Conservation (phyloP, 495 filamentous ascomycete genomes). For the Viridothelium virens region DNA sequence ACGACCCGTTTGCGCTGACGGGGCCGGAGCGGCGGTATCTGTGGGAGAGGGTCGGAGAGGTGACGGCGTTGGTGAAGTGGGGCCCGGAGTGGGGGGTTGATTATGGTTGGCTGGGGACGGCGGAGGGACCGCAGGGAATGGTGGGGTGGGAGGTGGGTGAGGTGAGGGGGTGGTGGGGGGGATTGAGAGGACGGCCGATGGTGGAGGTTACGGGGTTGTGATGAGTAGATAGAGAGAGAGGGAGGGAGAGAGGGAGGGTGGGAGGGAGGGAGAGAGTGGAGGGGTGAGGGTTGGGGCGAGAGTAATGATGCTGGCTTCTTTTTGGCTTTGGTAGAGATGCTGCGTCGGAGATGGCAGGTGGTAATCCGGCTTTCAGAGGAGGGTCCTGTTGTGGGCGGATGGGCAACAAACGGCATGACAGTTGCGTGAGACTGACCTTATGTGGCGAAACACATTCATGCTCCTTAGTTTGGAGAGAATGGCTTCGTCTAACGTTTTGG, state of each 20-base stretch:
- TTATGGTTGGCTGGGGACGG: not conserved
- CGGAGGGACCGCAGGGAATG: not conserved
- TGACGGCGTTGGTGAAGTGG: not conserved
- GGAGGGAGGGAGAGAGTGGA: not conserved
- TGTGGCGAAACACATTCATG: no score
- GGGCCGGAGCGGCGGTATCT: not conserved
- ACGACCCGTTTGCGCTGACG: no score
- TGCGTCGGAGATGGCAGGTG: no score
- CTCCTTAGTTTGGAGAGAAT: no score
- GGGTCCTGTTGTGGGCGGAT: no score
- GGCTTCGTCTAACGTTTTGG: no score
- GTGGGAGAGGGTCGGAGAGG: not conserved
- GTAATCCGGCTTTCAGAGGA: no score
- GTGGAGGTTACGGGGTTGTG: not conserved
- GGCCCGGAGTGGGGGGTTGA: not conserved
- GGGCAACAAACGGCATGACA: no score
- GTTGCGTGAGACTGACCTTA: no score
- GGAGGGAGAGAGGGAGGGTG: not conserved
- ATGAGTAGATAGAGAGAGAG: not conserved
- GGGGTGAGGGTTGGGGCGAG: not conserved
- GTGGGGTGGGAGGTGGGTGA: not conserved
- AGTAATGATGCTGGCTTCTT: not conserved
- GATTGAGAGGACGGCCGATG: not conserved
- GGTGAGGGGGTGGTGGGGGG: slow-evolving; percentile 3
- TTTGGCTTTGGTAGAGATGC: no score